Conservation (phyloP, 805 yeast species). For the Brettanomyces bruxellensis region DNA sequence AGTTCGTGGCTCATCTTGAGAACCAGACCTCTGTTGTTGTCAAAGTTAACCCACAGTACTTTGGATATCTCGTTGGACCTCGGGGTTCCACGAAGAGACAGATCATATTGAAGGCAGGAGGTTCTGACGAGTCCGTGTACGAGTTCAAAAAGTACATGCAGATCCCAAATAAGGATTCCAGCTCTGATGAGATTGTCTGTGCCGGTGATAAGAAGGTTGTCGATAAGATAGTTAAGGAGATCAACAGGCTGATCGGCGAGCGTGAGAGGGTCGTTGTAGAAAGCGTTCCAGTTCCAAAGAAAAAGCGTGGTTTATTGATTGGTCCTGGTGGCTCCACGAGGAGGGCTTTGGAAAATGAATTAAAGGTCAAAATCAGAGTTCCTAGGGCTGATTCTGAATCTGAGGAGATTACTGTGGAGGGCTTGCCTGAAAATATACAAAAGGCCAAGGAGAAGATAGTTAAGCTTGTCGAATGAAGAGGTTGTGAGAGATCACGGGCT, state of each 20-base stretch:
- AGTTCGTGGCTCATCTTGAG: slow-evolving; percentile 54
- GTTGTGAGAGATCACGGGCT: too few relatives aligned
- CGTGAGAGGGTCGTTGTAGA: slow-evolving; percentile 52
- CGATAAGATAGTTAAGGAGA: slow-evolving; percentile 50
- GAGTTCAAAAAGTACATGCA: slow-evolving; percentile 49
- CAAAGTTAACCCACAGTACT: slow-evolving; percentile 65
- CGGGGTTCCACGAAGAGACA: slow-evolving; percentile 67
- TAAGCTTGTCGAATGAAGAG: slow-evolving; percentile 42
- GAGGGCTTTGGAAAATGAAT: slow-evolving; percentile 63
- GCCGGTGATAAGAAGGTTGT: slow-evolving; percentile 75
- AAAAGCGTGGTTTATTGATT: slow-evolving; percentile 65
- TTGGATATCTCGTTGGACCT: slow-evolving; percentile 68
- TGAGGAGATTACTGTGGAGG: slow-evolving; percentile 47
- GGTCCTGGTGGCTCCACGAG: slow-evolving; percentile 78
- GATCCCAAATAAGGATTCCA: slow-evolving; percentile 62
- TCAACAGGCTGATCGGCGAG: slow-evolving; percentile 53
- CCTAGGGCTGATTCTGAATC: slow-evolving; percentile 52
- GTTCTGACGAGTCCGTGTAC: slow-evolving; percentile 37
- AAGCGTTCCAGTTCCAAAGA: slow-evolving; percentile 52
- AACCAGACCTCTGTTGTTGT: slow-evolving; percentile 51
- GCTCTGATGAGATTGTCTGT: slow-evolving; percentile 48
- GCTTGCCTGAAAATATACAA: slow-evolving; percentile 57
- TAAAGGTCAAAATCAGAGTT: slow-evolving; percentile 50
- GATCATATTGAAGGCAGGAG: slow-evolving; percentile 75
- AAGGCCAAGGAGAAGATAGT: slow-evolving; percentile 53